Base-by-base conservation (phyloP, 805 yeast species). In the Teunomyces tritomae region DNA sequence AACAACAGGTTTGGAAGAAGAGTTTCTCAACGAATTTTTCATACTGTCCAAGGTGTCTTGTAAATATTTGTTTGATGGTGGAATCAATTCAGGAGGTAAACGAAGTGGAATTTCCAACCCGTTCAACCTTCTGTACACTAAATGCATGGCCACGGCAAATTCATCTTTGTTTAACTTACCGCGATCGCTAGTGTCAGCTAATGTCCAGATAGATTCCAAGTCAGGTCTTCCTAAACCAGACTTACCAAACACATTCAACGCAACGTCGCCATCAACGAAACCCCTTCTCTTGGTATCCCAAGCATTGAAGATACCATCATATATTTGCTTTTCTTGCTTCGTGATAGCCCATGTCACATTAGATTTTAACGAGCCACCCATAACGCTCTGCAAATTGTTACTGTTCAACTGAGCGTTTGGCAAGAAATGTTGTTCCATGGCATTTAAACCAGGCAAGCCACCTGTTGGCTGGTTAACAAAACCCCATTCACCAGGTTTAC, bases 61-160 rank as follows among this genome's bases (percentile, higher is more conserved):
- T 50, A 94, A 70, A 49, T 86, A 76, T 57, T 83, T 82, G 33
- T 86, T 79, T 6, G 96, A 86, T 2, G 96, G 95, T 6, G 99
- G 98, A 28, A 90, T 72, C 53, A 92, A 78, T 61, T 90, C 96
- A 2, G 95, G 89, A 2, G 98, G 98, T 45, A 92, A 76, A 46
- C 83, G 73, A 42, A 75, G 62, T 20, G 99, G 99, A 44, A 94
- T 69, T n/a, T 86, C 89, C 53, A 80, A 82, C 2, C 97, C 97
- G 61, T 90, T 91, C 62, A 92, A 72, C 52, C 92, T 80, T 64
- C 97, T 81, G 69, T 94, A 92, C 39, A 92, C 92, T 49, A 92
- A 75, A 74, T 95, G 97, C 98, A 92, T 94, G 28, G 98, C 97
- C 30, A 94, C 90, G 0, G 96, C 86, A 71, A 92, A 94, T 65